phyloP scores from a whole-genome alignment of 306 rosid species.

The Inga oerstediana region DNA sequence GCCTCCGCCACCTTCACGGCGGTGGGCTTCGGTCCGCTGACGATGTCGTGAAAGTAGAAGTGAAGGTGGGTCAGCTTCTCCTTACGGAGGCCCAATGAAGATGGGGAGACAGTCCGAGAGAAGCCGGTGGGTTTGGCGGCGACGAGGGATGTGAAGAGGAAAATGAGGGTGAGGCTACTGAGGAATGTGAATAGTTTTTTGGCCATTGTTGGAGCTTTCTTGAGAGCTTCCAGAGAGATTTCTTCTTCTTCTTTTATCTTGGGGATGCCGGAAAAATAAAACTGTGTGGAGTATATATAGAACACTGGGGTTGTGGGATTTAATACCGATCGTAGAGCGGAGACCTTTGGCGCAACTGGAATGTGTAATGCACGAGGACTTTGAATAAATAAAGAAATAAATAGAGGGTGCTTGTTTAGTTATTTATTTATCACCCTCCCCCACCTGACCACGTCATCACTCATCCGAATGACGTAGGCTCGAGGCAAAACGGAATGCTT shows the following conservation, averaged over 20 bases:
- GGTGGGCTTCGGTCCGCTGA: constrained; percentile 50
- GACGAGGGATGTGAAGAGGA: constrained; percentile 20
- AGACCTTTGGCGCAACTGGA: neutral
- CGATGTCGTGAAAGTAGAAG: constrained; percentile 69
- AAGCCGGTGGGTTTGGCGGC: constrained; percentile 17
- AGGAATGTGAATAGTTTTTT: neutral
- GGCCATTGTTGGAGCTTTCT: constrained; percentile 21
- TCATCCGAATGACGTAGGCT: too few relatives aligned
- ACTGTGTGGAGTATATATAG: too few relatives aligned
- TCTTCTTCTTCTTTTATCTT: neutral
- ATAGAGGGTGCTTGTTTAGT: too few relatives aligned
- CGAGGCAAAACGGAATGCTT: too few relatives aligned
- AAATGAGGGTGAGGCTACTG: neutral
- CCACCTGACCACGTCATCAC: too few relatives aligned
- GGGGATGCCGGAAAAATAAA: too few relatives aligned
- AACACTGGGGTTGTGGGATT: neutral
- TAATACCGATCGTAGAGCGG: neutral
- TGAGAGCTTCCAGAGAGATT: neutral
- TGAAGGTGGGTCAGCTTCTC: constrained; percentile 67
- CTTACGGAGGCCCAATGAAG: constrained; percentile 32
- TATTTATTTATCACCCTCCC: too few relatives aligned
- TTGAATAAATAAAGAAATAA: neutral
- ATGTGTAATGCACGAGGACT: neutral
- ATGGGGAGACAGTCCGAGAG: constrained; percentile 29
- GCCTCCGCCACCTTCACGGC: constrained; percentile 46